Percentiles rank a stretch among this genome's conserved stretches.
These are phyloP conservation scores for Phytophthora syringae DNA, from an alignment of 352 stramenopile species.

Conservation along the genomic window DNA sequence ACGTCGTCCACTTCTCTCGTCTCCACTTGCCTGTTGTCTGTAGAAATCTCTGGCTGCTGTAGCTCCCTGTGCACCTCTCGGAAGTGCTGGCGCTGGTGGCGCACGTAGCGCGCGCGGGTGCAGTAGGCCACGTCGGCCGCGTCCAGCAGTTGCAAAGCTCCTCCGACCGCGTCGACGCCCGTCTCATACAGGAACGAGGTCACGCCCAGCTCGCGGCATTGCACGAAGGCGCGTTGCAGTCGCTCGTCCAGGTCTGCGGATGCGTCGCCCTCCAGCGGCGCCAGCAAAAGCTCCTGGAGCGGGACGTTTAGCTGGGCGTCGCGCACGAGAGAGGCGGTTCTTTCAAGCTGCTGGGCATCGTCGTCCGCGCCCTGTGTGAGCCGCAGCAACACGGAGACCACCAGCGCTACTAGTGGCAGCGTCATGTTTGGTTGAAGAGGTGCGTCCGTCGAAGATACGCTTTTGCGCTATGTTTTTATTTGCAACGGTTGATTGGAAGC, in stretches of 20 bases:
- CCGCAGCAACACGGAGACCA: conserved; percentile 2
- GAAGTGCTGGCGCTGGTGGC: conserved; percentile 46
- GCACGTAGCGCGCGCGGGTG: conserved; percentile 58
- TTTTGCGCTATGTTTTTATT: too few relatives aligned
- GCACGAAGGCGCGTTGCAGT: conserved; percentile 36
- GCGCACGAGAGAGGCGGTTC: too few relatives aligned
- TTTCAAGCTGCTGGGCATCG: background rate
- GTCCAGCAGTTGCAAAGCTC: conserved; percentile 11
- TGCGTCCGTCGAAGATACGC: conserved; percentile 28
- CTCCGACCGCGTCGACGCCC: background rate
- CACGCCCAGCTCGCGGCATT: conserved; percentile 41
- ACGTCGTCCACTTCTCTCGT: conserved; percentile 25
- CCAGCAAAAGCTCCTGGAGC: conserved; percentile 34
- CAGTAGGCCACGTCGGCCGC: conserved; percentile 41
- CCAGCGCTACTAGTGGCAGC: conserved; percentile 2
- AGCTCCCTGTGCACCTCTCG: conserved; percentile 35
- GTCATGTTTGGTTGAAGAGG: background rate
- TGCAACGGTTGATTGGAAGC: too few relatives aligned
- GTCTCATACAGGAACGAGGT: conserved; percentile 28
- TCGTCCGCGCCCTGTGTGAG: background rate
- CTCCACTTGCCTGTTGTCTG: conserved; percentile 21
- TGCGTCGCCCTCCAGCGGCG: conserved; percentile 22
- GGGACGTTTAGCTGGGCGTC: conserved; percentile 34
- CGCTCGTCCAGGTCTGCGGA: conserved; percentile 34
- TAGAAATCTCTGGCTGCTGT: background rate